Conservation (phyloP, 345 rosid species). For the Salix udensis region DNA sequence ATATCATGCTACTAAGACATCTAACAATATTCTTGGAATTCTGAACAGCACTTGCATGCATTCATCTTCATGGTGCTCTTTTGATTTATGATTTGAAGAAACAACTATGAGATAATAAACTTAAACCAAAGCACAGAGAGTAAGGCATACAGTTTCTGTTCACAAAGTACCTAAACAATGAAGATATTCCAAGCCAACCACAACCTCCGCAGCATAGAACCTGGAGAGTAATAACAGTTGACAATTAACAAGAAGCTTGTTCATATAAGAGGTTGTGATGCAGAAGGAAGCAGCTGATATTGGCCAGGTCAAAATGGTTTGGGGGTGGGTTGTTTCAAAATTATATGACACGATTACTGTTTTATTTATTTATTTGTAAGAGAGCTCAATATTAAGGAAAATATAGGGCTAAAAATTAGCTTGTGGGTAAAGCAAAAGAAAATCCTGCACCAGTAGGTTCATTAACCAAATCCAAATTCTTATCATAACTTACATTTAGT, state of each 20-base stretch:
- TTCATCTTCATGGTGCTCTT: background rate
- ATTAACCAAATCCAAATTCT: background rate
- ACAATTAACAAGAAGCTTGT: background rate
- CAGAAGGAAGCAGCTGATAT: background rate
- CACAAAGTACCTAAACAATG: constrained; percentile 77
- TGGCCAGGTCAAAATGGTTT: background rate
- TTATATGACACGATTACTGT: too few relatives aligned
- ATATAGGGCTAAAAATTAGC: background rate
- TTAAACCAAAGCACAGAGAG: background rate
- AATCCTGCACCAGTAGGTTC: background rate
- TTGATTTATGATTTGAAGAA: background rate
- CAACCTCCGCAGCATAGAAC: constrained; percentile 93
- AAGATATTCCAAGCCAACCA: constrained; percentile 83
- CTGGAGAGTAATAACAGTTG: constrained; percentile 36
- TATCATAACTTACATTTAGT: background rate
- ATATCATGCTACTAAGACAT: background rate
- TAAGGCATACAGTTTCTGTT: background rate
- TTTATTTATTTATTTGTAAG: background rate
- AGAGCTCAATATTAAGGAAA: background rate
- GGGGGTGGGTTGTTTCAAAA: too few relatives aligned
- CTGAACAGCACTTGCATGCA: background rate
- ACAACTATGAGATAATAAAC: background rate
- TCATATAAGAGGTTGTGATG: background rate
- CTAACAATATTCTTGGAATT: background rate
- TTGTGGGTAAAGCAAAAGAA: background rate